Conservation (phyloP, 441 rosid species). For the Euphorbia neoarborescens region DNA sequence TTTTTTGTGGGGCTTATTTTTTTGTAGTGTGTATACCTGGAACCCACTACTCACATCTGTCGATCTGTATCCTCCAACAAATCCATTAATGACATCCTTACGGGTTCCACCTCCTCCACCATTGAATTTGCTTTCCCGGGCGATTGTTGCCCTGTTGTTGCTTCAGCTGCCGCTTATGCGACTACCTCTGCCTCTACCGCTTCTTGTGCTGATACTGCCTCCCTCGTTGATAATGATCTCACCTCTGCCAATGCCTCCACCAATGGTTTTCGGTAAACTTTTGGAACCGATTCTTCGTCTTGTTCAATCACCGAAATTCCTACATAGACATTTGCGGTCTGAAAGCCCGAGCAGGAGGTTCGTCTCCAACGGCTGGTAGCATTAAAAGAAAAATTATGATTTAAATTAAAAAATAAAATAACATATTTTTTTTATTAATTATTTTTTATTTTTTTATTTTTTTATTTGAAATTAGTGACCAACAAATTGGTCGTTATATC, state of each 20-base stretch:
- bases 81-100: constrained; percentile 81
- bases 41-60: constrained; percentile 53
- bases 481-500: too few species aligned
- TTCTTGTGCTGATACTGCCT: constrained; percentile 50
- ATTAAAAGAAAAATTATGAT: constrained; percentile 18
- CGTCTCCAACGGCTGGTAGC: constrained; percentile 28
- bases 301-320: constrained; percentile 19
- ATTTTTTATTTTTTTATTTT: too few species aligned
- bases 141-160: constrained; percentile 21
- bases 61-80: constrained; percentile 68
- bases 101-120: constrained; percentile 26
- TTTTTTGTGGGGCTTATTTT: too few species aligned
- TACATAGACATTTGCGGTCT: constrained; percentile 33
- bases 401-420: too few species aligned
- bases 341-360: constrained; percentile 32
- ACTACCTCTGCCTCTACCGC: constrained; percentile 22
- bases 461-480: too few species aligned
- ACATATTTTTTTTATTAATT: too few species aligned
- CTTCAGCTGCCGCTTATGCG: constrained; percentile 13
- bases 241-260: constrained; percentile 54
- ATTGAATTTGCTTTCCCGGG: constrained; percentile 20
- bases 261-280: constrained; percentile 26
- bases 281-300: constrained; percentile 25
- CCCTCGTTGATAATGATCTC: constrained; percentile 62
- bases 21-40: constrained; percentile 45